Percentiles rank a stretch among this genome's conserved stretches.
These are phyloP conservation scores for Hansfordia pulvinata DNA, from an alignment of 2,329 filamentous ascomycete genomes.

Conservation along the genomic window DNA sequence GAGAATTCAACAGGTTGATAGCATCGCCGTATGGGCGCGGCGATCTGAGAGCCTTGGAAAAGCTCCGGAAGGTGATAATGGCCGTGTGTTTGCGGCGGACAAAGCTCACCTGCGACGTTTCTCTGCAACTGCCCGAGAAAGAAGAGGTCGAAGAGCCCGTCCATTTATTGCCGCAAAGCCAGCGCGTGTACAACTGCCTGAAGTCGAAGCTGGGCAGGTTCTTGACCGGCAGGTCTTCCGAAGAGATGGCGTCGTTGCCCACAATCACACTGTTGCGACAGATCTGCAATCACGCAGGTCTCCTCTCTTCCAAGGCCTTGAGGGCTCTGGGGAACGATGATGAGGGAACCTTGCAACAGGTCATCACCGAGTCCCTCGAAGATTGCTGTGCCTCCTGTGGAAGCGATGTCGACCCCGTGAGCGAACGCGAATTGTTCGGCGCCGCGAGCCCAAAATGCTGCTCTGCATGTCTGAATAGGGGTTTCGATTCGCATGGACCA, in stretches of 20 bases:
- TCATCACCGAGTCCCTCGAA: too few species aligned
- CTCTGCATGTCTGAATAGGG: conserved; percentile 7
- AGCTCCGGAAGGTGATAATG: conserved; percentile 10
- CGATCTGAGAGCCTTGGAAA: conserved; percentile 5
- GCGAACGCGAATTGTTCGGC: too few species aligned
- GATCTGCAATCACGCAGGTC: conserved; percentile 17
- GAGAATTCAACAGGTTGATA: conserved; percentile 11
- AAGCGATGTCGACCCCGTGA: too few species aligned
- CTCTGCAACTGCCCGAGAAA: conserved; percentile 8
- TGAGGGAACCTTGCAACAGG: too few species aligned
- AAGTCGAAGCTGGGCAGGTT: conserved; percentile 4
- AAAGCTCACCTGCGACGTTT: conserved; percentile 6
- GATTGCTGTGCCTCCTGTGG: too few species aligned
- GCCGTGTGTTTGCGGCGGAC: conserved; percentile 17
- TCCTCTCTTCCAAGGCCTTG: conserved; percentile 10
- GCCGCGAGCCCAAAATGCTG: too few species aligned
- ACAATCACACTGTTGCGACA: conserved; percentile 12
- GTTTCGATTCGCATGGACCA: conserved; percentile 1
- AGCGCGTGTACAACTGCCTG: conserved; percentile 14
- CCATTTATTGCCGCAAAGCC: too few species aligned
- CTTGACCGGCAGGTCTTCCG: too few species aligned
- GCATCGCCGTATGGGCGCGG: conserved; percentile 9
- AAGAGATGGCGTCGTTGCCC: too few species aligned
- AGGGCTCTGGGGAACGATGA: too few species aligned
- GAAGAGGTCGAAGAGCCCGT: conserved; percentile 6